These are phyloP conservation scores for Staphylotrichum longicolle DNA, from an alignment of 495 filamentous ascomycete species.

Conservation along the genomic window DNA sequence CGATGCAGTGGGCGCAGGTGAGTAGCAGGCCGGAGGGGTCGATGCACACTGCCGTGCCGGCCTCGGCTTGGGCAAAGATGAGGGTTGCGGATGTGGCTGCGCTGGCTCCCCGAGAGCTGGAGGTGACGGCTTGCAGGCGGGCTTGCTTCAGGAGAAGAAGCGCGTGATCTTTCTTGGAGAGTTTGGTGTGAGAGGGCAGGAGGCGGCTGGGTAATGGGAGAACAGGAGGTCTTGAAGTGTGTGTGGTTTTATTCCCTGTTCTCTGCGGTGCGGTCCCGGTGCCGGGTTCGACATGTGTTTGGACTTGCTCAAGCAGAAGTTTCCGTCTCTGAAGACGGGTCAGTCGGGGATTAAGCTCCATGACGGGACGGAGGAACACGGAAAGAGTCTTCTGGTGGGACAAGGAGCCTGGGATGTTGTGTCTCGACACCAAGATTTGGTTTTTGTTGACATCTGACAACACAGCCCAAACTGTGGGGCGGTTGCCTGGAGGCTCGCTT, in stretches of 20 bases:
- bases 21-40: slow-evolving; percentile 41
- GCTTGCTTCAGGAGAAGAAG: slow-evolving; percentile 26
- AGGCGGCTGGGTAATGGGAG: neutral
- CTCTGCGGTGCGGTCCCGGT: neutral
- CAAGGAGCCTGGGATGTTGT: too few relatives aligned
- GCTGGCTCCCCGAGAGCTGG: neutral
- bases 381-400: neutral
- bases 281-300: neutral
- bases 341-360: neutral
- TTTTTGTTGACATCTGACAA: too few relatives aligned
- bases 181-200: slow-evolving; percentile 3
- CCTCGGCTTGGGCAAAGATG: slow-evolving; percentile 49
- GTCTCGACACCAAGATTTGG: too few relatives aligned
- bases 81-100: slow-evolving; percentile 36
- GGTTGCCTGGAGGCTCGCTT: too few relatives aligned
- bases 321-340: neutral
- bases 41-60: slow-evolving; percentile 50
- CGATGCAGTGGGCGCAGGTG: slow-evolving; percentile 50
- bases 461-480: too few relatives aligned
- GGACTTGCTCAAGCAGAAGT: neutral
- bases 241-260: neutral
- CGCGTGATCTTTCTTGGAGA: slow-evolving; percentile 16
- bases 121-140: slow-evolving; percentile 10
- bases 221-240: neutral
- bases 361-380: neutral